A percentile compares a stretch with the other conserved stretches of the same genome.
Conservation (phyloP, 805 yeast genomes). For the Kodamaea hsintzibuensis region DNA sequence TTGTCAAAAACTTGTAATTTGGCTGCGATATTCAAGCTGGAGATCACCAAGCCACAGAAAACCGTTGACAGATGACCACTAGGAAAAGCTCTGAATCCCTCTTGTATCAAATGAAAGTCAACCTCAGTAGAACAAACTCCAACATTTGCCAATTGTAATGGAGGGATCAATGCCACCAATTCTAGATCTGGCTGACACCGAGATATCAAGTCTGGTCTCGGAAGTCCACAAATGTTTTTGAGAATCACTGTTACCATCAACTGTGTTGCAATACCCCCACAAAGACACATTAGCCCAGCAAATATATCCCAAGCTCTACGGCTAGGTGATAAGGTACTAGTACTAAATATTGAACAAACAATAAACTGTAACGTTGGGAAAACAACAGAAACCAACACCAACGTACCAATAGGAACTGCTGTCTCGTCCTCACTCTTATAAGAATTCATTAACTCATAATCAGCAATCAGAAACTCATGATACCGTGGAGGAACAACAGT, state of each 20-base stretch:
- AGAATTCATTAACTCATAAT: conserved; percentile 31
- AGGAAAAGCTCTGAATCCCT: conserved; percentile 31
- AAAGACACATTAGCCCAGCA: conserved; percentile 32
- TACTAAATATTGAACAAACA: conserved; percentile 16
- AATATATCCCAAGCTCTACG: conserved; percentile 41
- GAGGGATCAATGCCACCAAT: conserved; percentile 15
- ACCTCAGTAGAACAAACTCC: conserved; percentile 17
- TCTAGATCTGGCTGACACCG: conserved; percentile 21
- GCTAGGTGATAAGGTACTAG: conserved; percentile 14
- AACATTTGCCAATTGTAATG: conserved; percentile 2
- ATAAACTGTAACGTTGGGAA: conserved; percentile 34
- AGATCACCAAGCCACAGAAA: conserved; percentile 35
- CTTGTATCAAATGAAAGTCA: conserved; percentile 14
- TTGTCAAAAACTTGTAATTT: conserved; percentile 36
- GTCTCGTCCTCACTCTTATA: conserved; percentile 35
- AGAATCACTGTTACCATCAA: conserved; percentile 35
- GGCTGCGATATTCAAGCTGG: conserved; percentile 34
- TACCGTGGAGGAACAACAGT: conserved; percentile 33
- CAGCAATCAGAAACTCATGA: conserved; percentile 42
- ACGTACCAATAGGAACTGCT: conserved; percentile 29
- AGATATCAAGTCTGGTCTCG: conserved; percentile 28
- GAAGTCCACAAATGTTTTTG: conserved; percentile 29
- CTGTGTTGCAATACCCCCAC: conserved; percentile 41
- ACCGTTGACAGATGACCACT: conserved; percentile 32
- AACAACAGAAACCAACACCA: conserved; percentile 28